These are phyloP conservation scores for Secale cereale DNA, from an alignment of 176 grass and related monocot genomes.

Conservation along the genomic window DNA sequence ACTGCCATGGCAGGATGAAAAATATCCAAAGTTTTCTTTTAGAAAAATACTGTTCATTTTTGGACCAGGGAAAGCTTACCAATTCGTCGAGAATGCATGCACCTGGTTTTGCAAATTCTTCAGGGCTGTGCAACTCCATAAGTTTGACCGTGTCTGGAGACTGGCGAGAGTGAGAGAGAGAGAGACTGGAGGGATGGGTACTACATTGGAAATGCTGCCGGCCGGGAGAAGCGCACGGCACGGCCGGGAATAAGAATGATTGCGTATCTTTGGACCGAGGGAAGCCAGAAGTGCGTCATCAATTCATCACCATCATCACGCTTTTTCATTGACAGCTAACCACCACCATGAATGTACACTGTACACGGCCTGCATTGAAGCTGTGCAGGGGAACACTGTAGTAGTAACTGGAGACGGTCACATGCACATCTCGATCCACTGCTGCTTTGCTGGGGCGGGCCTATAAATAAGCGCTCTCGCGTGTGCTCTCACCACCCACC, in stretches of 20 bases:
- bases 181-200: not conserved
- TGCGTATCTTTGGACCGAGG: slow-evolving; percentile 30
- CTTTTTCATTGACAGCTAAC: slow-evolving; percentile 14
- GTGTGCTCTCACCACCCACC: too few relatives aligned
- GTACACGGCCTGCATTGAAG: not conserved
- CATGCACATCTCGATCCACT: not conserved
- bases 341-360: slow-evolving; percentile 3
- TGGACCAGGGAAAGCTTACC: too few relatives aligned
- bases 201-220: not conserved
- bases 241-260: slow-evolving; percentile 18
- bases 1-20: too few relatives aligned
- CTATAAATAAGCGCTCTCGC: not conserved
- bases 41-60: too few relatives aligned
- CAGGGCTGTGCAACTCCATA: not conserved
- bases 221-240: not conserved
- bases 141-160: not conserved
- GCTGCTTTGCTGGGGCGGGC: not conserved
- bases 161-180: not conserved
- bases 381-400: not conserved
- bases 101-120: not conserved
- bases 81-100: not conserved
- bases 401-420: too few relatives aligned
- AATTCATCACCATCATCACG: slow-evolving; percentile 48
- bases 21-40: too few relatives aligned
- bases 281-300: slow-evolving; percentile 25